A percentile compares a stretch with the other conserved stretches of the same genome.
Evolutionary conservation across 2,329 filamentous ascomycete genomes (phyloP).

Genomic region (Cytospora schulzeri): DNA sequence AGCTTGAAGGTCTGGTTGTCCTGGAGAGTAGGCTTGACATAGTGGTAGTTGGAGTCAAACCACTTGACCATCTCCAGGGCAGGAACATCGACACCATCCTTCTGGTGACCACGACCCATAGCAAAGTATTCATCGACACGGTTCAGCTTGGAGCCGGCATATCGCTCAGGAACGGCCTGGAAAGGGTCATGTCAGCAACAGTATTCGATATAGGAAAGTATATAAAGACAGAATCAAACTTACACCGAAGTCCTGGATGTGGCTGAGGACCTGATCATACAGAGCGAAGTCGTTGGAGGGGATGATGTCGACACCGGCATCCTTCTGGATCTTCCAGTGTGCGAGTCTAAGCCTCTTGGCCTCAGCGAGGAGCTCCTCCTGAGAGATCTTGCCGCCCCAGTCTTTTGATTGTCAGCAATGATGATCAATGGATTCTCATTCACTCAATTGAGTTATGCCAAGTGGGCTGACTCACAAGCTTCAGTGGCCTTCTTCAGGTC

Average conservation of each 20-base stretch:
- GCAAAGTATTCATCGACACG: conserved; percentile 97
- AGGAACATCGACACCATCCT: conserved; percentile 89
- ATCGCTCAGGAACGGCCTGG: conserved; percentile 87
- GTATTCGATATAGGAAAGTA: too few relatives aligned
- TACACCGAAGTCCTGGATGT: conserved; percentile 97
- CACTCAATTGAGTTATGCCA: neutral
- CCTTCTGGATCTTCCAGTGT: conserved; percentile 99
- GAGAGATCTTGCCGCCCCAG: conserved; percentile 93
- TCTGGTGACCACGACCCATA: conserved; percentile 99
- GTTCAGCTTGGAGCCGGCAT: conserved; percentile 86
- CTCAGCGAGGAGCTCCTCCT: conserved; percentile 87
- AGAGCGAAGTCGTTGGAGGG: conserved; percentile 99
- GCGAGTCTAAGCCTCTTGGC: conserved; percentile 94
- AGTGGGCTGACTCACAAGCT: conserved; percentile 64
- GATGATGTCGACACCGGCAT: conserved; percentile 95
- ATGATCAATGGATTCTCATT: conserved; percentile 24
- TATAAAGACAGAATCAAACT: conserved; percentile 41
- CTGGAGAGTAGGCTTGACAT: conserved; percentile 98
- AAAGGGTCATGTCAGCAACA: conserved; percentile 26
- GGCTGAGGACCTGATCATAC: conserved; percentile 96
- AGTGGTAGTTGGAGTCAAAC: conserved; percentile 99
- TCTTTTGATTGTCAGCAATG: conserved; percentile 40
- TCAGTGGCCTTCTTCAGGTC: conserved; percentile 99
- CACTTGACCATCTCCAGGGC: conserved; percentile 99
- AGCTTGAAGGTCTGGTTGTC: conserved; percentile 97